Evolutionary conservation across 176 grass and related monocot genomes (phyloP).

Genomic region (Hyparrhenia diplandra): DNA sequence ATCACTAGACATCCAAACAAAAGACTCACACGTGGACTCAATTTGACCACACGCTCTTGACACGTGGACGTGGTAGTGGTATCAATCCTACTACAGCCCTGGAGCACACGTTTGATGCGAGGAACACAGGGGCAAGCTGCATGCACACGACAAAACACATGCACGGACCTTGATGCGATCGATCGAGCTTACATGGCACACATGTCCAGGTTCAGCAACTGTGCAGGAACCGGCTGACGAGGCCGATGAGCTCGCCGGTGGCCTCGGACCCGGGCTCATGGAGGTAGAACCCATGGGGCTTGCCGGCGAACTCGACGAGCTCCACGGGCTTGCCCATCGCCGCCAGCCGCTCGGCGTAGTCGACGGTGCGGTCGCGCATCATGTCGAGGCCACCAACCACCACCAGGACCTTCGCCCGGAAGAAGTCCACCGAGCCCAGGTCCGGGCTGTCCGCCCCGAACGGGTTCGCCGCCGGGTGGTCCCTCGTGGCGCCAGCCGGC

Average conservation of each 20-base stretch:
- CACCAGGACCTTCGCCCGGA: too few species aligned
- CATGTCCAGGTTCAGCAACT: background rate
- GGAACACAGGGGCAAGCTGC: too few species aligned
- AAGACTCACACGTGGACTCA: background rate
- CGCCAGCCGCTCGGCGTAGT: too few species aligned
- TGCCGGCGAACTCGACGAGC: too few species aligned
- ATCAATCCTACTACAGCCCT: too few species aligned
- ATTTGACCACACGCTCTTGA: background rate
- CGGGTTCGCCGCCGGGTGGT: slow-evolving; percentile 76
- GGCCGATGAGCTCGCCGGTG: slow-evolving; percentile 53
- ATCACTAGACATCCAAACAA: background rate
- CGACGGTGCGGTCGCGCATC: too few species aligned
- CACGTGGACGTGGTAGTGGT: too few species aligned
- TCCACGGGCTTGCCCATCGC: too few species aligned
- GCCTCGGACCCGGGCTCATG: slow-evolving; percentile 55
- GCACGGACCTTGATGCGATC: slow-evolving; percentile 4
- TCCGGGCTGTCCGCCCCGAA: slow-evolving; percentile 71
- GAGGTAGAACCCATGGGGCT: too few species aligned
- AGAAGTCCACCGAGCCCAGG: too few species aligned
- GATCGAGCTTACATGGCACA: background rate
- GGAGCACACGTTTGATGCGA: background rate
- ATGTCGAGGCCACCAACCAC: too few species aligned
- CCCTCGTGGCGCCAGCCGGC: slow-evolving; percentile 49
- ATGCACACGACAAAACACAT: background rate
- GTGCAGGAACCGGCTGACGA: slow-evolving; percentile 42